Evolutionary conservation across 1,284 basidiomycete species (phyloP).

Genomic region (Apiotrichum akiyoshidainum): DNA sequence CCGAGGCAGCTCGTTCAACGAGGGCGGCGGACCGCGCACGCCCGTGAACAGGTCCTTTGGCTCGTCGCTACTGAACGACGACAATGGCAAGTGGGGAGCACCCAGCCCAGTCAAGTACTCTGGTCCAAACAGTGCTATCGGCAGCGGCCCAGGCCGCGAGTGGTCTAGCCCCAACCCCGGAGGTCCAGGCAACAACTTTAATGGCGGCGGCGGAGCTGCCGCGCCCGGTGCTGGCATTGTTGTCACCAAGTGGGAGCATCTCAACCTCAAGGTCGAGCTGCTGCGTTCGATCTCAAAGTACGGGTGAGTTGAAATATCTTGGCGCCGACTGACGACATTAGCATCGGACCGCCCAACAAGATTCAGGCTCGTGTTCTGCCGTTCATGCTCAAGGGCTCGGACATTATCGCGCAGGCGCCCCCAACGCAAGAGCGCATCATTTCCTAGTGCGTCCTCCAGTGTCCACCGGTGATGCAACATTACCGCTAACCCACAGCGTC

Average conservation of each 20-base stretch:
- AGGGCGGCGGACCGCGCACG: slow-evolving; percentile 9
- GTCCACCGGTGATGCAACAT: background rate
- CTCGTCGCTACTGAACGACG: slow-evolving; percentile 17
- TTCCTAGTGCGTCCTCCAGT: slow-evolving; percentile 61
- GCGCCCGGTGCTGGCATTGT: slow-evolving; percentile 72
- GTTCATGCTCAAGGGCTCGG: slow-evolving; percentile 82
- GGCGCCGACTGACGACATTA: slow-evolving; percentile 38
- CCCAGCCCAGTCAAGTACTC: slow-evolving; percentile 7
- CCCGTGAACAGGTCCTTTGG: slow-evolving; percentile 19
- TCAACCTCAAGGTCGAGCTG: slow-evolving; percentile 79
- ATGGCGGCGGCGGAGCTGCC: slow-evolving; percentile 42
- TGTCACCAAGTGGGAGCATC: slow-evolving; percentile 93
- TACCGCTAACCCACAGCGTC: slow-evolving; percentile 51
- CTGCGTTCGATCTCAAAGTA: slow-evolving; percentile 87
- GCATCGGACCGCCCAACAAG: slow-evolving; percentile 95
- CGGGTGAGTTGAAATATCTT: slow-evolving; percentile 60
- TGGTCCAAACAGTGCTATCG: slow-evolving; percentile 3
- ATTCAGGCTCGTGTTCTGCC: slow-evolving; percentile 95
- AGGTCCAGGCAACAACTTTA: slow-evolving; percentile 10
- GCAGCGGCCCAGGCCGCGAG: slow-evolving; percentile 11
- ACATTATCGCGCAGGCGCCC: slow-evolving; percentile 97
- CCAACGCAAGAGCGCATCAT: slow-evolving; percentile 98
- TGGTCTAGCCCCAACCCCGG: slow-evolving; percentile 17
- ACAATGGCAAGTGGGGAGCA: slow-evolving; percentile 20
- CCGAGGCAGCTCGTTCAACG: slow-evolving; percentile 7